A percentile compares a stretch with the other conserved stretches of the same genome.
Conservation (phyloP, 2,329 filamentous ascomycete species). For the Penicillium sp. region DNA sequence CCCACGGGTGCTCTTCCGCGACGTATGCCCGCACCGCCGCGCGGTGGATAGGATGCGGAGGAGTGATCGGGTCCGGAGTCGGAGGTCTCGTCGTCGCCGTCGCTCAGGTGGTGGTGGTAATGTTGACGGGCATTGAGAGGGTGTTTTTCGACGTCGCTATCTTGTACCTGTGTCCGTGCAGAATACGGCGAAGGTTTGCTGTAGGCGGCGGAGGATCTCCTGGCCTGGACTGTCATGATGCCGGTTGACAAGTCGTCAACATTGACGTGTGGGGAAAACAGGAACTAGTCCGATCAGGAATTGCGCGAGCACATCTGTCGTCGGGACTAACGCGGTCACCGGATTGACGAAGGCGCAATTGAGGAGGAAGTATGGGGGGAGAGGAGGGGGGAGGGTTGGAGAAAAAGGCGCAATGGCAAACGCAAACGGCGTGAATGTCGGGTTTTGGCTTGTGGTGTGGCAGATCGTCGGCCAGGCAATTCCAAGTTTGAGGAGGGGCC, state of each 20-base stretch:
- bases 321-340: not conserved
- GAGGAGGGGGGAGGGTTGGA: not conserved
- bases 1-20: slow-evolving; percentile 38
- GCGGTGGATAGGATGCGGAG: slow-evolving; percentile 55
- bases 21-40: slow-evolving; percentile 38
- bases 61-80: slow-evolving; percentile 45
- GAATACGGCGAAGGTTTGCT: slow-evolving; percentile 27
- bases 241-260: slow-evolving; percentile 18
- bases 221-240: slow-evolving; percentile 36
- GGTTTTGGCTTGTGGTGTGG: slow-evolving; percentile 7
- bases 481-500: not conserved
- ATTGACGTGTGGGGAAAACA: slow-evolving; percentile 20
- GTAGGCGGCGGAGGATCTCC: slow-evolving; percentile 33
- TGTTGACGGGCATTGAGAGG: slow-evolving; percentile 19
- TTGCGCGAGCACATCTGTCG: slow-evolving; percentile 9
- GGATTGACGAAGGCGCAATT: not conserved
- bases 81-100: slow-evolving; percentile 28
- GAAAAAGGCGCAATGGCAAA: slow-evolving; percentile 13
- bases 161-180: slow-evolving; percentile 18
- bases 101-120: slow-evolving; percentile 19
- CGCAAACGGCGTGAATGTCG: slow-evolving; percentile 1
- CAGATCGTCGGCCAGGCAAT: slow-evolving; percentile 29
- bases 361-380: not conserved
- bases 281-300: slow-evolving; percentile 3
- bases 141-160: slow-evolving; percentile 41